Evolutionary conservation across 2,329 filamentous ascomycete genomes (phyloP), one percentile per base, ranked within the genome.

Genomic region (Didymosphaeria variabile): DNA sequence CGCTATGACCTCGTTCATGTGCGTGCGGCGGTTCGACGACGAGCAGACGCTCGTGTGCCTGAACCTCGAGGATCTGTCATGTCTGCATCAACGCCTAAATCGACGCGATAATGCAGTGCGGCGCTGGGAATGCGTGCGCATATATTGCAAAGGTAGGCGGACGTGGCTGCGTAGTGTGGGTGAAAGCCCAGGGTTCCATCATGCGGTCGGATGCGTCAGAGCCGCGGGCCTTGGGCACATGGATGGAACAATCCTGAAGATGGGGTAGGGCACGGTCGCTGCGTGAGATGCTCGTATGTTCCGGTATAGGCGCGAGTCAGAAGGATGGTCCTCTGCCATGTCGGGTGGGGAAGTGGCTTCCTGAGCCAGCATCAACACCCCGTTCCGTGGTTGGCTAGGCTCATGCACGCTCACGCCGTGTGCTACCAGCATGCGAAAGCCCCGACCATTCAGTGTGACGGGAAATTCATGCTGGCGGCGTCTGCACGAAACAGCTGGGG

Each of bases 371-470:
- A 23, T 40, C 38, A 23, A 55, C 23, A 26, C 29, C 44, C 26
- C 8, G 23, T 13, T 21, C 38, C 52, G 23, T 3, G 23, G 26
- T 32, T 3, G 52, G 52, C 32, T 45, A 55, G 52, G 13, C 38
- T 55, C 26, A 55, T 38, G 52, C 38, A 21, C 26, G 51, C 26
- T 31, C 51, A 54, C 17, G 19, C 36, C 2, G 50, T 29, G 36
- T 53, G 32, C 49, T 53, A 44, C 38, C 13, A 55, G 38, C 26
- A 17, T 15, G 6, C 32, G 13, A 21, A 17, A 29, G 52, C 26
- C 26, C n/a, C 19, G 26, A 13, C 36, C 52, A 55, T 21, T 55
- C 52, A 31, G 36, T 45, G 29, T 55, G 23, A 44, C 38, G 29
- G 38, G 34, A 45, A 19, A 32, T 26, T 13, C 38, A 55, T 55